Percentiles rank a stretch among this genome's conserved stretches.
Evolutionary conservation across 2,329 filamentous ascomycete species (phyloP).

Genomic region (Thelonectria olida): DNA sequence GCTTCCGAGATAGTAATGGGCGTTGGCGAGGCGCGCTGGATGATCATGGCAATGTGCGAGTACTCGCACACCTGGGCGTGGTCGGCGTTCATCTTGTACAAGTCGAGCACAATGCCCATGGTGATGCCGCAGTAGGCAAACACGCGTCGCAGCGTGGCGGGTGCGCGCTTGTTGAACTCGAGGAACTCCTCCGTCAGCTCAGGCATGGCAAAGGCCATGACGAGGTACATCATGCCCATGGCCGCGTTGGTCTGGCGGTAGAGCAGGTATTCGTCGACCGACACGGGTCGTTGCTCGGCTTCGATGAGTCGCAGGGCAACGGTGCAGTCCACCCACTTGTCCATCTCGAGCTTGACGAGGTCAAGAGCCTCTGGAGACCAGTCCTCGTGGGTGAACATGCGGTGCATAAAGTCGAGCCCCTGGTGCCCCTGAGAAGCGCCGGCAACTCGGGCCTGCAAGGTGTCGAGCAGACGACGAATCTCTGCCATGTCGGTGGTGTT

Average conservation of each 20-base stretch:
- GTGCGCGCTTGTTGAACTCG: not conserved
- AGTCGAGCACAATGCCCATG: not conserved
- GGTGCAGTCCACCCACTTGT: not conserved
- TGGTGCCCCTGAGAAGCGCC: not conserved
- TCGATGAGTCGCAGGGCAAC: not conserved
- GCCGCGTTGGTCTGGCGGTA: not conserved
- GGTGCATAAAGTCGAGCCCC: not conserved
- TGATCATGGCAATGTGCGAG: not conserved
- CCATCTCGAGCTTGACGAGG: not conserved
- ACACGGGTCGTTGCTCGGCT: not conserved
- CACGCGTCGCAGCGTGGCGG: not conserved
- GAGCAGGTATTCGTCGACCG: not conserved
- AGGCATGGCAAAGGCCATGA: not conserved
- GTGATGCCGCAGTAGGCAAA: not conserved
- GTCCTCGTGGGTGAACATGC: not conserved
- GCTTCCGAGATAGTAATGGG: not conserved
- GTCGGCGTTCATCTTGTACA: not conserved
- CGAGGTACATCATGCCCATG: not conserved
- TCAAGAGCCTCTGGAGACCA: not conserved
- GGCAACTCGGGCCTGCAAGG: no score
- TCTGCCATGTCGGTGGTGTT: not conserved
- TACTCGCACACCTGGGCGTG: not conserved
- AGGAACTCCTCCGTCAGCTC: not conserved
- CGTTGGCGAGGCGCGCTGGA: not conserved
- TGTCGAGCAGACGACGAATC: not conserved